These are phyloP conservation scores for Epichloe glyceriae DNA, from an alignment of 2,329 filamentous ascomycete species.

Conservation along the genomic window DNA sequence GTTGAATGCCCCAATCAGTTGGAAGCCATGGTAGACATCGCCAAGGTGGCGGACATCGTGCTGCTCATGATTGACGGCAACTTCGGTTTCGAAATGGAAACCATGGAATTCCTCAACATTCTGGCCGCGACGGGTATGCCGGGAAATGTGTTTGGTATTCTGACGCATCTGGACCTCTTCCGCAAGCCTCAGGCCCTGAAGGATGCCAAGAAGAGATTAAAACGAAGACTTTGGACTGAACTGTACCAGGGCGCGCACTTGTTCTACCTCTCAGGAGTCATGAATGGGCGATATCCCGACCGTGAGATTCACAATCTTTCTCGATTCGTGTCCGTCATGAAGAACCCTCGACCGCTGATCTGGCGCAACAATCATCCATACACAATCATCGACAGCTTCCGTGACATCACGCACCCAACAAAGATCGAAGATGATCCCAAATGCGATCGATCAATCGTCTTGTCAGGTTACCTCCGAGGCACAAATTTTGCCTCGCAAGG, in stretches of 20 bases:
- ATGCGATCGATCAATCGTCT: constrained; percentile 78
- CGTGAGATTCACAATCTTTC: constrained; percentile 92
- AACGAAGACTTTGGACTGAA: constrained; percentile 93
- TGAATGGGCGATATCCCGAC: constrained; percentile 94
- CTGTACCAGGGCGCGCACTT: constrained; percentile 93
- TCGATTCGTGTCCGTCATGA: constrained; percentile 95
- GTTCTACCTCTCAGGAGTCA: constrained; percentile 91
- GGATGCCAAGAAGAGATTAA: constrained; percentile 89
- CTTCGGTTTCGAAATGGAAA: constrained; percentile 99
- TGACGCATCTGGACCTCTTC: constrained; percentile 94
- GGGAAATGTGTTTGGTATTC: constrained; percentile 92
- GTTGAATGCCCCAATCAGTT: constrained; percentile 95
- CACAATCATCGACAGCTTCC: constrained; percentile 81
- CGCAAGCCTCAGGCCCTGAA: constrained; percentile 84
- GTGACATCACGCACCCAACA: constrained; percentile 89
- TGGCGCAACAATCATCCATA: constrained; percentile 98
- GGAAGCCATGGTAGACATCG: constrained; percentile 90
- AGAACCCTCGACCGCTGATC: constrained; percentile 89
- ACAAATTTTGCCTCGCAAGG: constrained; percentile 84
- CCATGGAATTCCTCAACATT: constrained; percentile 97
- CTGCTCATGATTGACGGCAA: constrained; percentile 98
- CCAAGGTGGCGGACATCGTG: constrained; percentile 95
- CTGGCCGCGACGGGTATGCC: constrained; percentile 94
- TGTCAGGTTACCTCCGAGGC: constrained; percentile 88
- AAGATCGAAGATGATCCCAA: constrained; percentile 78